phyloP scores from a whole-genome alignment of 257 asterid species.

The Nicotiana benthamiana region DNA sequence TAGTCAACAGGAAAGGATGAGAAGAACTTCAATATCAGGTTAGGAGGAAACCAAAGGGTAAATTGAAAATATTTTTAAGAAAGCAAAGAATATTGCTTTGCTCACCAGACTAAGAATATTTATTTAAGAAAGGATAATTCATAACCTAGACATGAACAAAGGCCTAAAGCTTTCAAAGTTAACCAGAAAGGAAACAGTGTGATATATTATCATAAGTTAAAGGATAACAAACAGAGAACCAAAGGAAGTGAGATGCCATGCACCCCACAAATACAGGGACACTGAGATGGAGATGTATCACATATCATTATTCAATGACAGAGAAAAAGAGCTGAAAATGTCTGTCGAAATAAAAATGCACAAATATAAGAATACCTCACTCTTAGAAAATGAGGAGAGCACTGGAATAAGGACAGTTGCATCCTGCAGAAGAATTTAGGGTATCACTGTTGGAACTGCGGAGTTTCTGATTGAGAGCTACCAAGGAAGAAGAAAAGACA shows the following conservation, averaged over 20 bases:
- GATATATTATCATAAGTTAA: not conserved
- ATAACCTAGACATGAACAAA: not conserved
- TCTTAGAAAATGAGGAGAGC: conserved; percentile 77
- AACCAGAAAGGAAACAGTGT: not conserved
- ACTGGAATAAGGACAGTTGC: conserved; percentile 89
- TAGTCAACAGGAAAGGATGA: not conserved
- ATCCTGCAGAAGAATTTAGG: conserved; percentile 55
- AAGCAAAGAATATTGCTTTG: not conserved
- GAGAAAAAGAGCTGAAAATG: not conserved
- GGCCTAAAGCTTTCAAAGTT: not conserved
- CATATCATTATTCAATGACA: not conserved
- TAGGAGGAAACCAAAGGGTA: not conserved
- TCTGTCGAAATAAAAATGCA: not conserved
- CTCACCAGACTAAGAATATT: not conserved
- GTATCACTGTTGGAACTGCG: not conserved
- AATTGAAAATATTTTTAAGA: not conserved
- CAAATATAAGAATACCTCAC: conserved; percentile 52
- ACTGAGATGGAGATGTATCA: not conserved
- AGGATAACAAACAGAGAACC: not conserved
- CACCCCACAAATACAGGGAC: not conserved
- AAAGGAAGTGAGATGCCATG: not conserved
- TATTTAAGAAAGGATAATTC: not conserved
- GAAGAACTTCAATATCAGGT: not conserved
- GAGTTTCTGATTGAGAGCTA: conserved; percentile 4
- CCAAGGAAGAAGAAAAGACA: not conserved